Percentiles rank a stretch among this genome's conserved stretches.
These are phyloP conservation scores for Fusarium liriodendri DNA, from an alignment of 2,329 filamentous ascomycete genomes.

Conservation along the genomic window DNA sequence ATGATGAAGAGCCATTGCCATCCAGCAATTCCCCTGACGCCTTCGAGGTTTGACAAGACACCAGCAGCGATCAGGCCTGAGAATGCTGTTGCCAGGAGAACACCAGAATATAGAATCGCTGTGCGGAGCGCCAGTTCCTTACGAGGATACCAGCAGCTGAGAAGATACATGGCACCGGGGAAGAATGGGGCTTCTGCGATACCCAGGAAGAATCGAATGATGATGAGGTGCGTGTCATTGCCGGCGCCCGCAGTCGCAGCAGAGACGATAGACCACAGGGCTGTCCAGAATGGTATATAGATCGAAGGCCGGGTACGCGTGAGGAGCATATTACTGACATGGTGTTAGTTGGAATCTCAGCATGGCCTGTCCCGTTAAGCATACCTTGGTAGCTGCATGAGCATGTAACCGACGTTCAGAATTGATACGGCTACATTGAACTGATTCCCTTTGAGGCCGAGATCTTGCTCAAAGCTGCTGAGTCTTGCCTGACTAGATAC, in stretches of 20 bases:
- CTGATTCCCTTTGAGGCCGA: background rate
- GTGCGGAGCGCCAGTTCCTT: conserved; percentile 39
- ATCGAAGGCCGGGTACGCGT: background rate
- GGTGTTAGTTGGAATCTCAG: background rate
- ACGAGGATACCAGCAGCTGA: conserved; percentile 41
- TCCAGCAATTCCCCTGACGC: conserved; percentile 63
- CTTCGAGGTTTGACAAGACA: conserved; percentile 42
- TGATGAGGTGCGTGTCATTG: conserved; percentile 48
- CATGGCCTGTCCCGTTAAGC: background rate
- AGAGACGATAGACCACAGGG: conserved; percentile 59
- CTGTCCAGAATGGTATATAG: conserved; percentile 38
- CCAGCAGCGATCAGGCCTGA: conserved; percentile 37
- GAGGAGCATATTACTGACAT: background rate
- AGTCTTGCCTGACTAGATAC: background rate
- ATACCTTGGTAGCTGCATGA: background rate
- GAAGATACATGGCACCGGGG: conserved; percentile 24
- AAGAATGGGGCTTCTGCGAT: conserved; percentile 49
- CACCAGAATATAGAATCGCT: conserved; percentile 39
- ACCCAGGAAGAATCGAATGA: conserved; percentile 50
- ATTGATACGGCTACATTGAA: background rate
- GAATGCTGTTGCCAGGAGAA: conserved; percentile 34
- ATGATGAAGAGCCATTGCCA: conserved; percentile 65
- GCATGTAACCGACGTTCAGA: background rate
- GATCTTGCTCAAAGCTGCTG: background rate
- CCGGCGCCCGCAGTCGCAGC: conserved; percentile 50